A percentile compares a stretch with the other conserved stretches of the same genome.
These are phyloP conservation scores for Calonectria fujianensis DNA, from an alignment of 2,329 filamentous ascomycete genomes.

Conservation along the genomic window DNA sequence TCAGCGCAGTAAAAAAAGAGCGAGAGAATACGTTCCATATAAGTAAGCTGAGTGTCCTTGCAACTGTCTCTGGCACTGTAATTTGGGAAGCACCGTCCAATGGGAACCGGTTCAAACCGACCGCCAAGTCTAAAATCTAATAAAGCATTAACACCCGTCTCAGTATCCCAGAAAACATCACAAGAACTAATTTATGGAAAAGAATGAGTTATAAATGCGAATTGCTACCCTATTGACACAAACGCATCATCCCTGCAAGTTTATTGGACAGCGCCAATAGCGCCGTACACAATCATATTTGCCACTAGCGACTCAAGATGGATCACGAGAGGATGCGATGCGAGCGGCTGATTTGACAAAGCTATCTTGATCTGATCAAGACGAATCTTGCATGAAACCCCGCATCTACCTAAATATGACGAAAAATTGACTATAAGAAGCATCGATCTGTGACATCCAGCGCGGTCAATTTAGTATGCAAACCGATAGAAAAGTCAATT, in stretches of 20 bases:
- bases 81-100: too few relatives aligned
- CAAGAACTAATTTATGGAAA: neutral
- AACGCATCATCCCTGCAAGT: neutral
- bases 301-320: neutral
- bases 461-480: neutral
- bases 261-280: constrained; percentile 10
- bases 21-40: too few relatives aligned
- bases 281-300: neutral
- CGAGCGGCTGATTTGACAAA: neutral
- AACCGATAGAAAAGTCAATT: too few relatives aligned
- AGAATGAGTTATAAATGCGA: neutral
- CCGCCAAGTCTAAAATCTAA: too few relatives aligned
- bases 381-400: neutral
- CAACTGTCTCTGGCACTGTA: too few relatives aligned
- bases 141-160: too few relatives aligned
- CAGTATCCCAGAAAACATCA: too few relatives aligned
- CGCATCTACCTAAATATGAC: neutral
- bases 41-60: too few relatives aligned
- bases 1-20: too few relatives aligned
- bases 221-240: neutral
- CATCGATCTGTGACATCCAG: neutral
- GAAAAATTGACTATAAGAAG: neutral
- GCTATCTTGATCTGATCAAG: neutral
- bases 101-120: too few relatives aligned
- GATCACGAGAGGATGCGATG: neutral